Base-by-base conservation (phyloP, 2,329 filamentous ascomycete genomes). In the Penicillium oxalicum region DNA sequence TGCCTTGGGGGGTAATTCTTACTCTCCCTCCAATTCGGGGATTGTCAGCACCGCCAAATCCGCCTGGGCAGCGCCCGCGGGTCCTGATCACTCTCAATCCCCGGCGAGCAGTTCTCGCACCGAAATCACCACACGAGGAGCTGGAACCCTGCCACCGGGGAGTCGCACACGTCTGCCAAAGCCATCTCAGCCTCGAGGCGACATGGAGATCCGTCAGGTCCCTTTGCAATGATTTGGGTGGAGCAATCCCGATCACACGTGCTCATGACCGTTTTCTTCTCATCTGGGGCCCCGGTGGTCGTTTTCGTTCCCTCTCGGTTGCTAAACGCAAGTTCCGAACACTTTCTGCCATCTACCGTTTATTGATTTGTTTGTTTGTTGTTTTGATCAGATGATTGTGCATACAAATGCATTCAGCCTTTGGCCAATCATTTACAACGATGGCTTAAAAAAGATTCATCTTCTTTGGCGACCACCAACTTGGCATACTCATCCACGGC, bases 91-190 rank as follows among this genome's bases (percentile, higher is more conserved):
- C 50, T 44, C 45, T 33, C 28, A 52, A 48, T 45, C 45, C 28
- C 8, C 63, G 27, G 60, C 61, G 2, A 65, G 61, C 41, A 65
- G 61, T 40, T 67, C 65, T 4, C 56, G 53, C 8, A 63, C 64
- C 5, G 60, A 61, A 6, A 44, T 64, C 9, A 51, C 59, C 7
- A 48, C 59, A 1, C 56, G 54, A 29, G 44, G 44, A 4, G 38
- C 43, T 9, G 24, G 9, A 4, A 12, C 43, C 3, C 46, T 45
- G 13, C 27, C 46, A 2, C 54, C 42, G 27, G 44, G 44, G 8
- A 45, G 51, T 34, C 52, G 59, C 13, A 55, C 60, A n/a, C 56
- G 58, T 27, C 50, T 62, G 44, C 59, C 59, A 3, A 65, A 60
- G 48, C 32, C 50, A 2, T 47, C 56, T 1, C 52, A 54, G 36